Percentiles rank a stretch among this genome's conserved stretches.
Evolutionary conservation across 106 monocot genomes (phyloP).

Genomic region (Acanthochlamys bracteata): DNA sequence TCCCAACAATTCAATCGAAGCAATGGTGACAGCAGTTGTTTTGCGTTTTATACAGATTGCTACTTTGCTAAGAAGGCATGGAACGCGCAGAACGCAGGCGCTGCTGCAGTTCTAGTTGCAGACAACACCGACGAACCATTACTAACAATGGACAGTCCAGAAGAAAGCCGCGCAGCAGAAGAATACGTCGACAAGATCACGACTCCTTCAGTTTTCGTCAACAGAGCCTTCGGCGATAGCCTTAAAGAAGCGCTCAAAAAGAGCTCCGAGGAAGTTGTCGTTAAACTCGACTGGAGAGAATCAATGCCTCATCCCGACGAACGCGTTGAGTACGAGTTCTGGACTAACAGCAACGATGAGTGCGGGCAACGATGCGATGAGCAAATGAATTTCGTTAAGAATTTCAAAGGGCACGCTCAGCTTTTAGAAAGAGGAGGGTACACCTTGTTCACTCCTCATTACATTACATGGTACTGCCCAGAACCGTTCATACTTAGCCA

Average conservation of each 20-base stretch:
- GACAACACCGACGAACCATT: constrained; percentile 55
- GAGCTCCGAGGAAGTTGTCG: constrained; percentile 27
- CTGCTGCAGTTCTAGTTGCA: constrained; percentile 49
- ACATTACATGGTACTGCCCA: constrained; percentile 93
- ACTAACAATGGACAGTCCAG: constrained; percentile 67
- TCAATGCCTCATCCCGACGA: constrained; percentile 72
- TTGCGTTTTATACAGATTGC: constrained; percentile 26
- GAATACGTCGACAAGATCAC: constrained; percentile 38
- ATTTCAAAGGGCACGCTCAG: constrained; percentile 84
- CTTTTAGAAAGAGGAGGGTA: constrained; percentile 66
- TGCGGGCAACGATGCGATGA: constrained; percentile 54
- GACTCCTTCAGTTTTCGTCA: constrained; percentile 52
- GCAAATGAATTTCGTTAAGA: constrained; percentile 57
- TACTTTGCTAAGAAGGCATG: constrained; percentile 67
- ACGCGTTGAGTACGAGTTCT: constrained; percentile 66
- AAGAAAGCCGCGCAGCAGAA: constrained; percentile 27
- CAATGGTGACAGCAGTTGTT: neutral
- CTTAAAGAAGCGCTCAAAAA: constrained; percentile 39
- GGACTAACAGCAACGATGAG: constrained; percentile 77
- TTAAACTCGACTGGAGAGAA: constrained; percentile 65
- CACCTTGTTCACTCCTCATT: constrained; percentile 80
- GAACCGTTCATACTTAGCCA: constrained; percentile 37
- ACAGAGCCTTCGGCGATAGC: constrained; percentile 35
- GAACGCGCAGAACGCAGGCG: constrained; percentile 64
- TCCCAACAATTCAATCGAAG: neutral